phyloP scores from a whole-genome alignment of 2,329 filamentous ascomycete genomes.

The Fusarium protoensiforme region DNA sequence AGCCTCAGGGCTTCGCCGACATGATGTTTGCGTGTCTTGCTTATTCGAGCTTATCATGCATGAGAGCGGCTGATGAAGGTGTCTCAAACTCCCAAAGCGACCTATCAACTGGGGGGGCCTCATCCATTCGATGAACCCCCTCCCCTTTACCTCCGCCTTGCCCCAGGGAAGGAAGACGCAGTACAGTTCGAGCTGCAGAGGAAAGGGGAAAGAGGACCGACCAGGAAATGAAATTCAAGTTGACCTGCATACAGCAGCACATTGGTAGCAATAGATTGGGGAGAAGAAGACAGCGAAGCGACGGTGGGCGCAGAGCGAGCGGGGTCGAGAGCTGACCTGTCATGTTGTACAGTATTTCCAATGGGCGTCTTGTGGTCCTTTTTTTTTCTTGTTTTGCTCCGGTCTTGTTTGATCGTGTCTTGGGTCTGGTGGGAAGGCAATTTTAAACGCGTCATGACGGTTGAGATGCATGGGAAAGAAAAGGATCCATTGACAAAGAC shows the following conservation, averaged over 20 bases:
- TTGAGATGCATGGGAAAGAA: background rate
- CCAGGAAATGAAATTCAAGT: conserved; percentile 16
- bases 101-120: background rate
- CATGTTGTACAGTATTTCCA: conserved; percentile 35
- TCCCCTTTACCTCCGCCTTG: background rate
- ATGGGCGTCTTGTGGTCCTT: conserved; percentile 9
- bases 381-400: conserved; percentile 2
- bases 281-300: conserved; percentile 16
- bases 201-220: conserved; percentile 12
- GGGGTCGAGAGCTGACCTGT: conserved; percentile 35
- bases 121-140: background rate
- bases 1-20: conserved; percentile 2
- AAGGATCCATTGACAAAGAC: conserved; percentile 5
- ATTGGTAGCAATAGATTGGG: conserved; percentile 3
- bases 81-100: background rate
- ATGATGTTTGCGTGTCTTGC: conserved; percentile 21
- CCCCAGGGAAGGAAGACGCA: background rate
- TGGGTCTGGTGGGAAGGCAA: conserved; percentile 6
- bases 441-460: conserved; percentile 30
- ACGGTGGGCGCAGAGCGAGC: conserved; percentile 25
- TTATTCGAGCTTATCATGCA: conserved; percentile 32
- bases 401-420: conserved; percentile 10
- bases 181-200: conserved; percentile 1
- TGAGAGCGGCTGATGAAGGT: conserved; percentile 12
- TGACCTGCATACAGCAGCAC: conserved; percentile 30